Base-by-base conservation (phyloP, 78 protist genomes). In the Pirum gemmata region DNA sequence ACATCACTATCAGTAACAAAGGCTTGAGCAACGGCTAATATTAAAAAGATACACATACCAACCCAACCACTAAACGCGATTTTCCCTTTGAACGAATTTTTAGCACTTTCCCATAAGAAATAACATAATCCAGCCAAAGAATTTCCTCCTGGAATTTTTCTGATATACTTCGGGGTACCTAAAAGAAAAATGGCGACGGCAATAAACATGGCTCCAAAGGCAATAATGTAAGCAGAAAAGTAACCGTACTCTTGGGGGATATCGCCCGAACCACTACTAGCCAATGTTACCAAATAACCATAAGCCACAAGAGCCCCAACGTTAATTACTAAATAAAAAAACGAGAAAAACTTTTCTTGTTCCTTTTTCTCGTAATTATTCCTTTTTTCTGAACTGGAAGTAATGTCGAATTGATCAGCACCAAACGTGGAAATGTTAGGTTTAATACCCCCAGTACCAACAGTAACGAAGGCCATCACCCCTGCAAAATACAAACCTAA, bases 371-470 rank as follows among this genome's bases (percentile, higher is more conserved):
- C 41, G 67, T 51, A 51, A n/a, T n/a, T n/a, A n/a, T n/a, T n/a
- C n/a, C n/a, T n/a, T n/a, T n/a, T n/a, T n/a, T n/a, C n/a, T n/a
- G n/a, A n/a, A 51, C 31, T 5, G 13, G 5, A 5, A 8, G 8
- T 18, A 38, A 26, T 25, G 21, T 72, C 61, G 0, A 67, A 73
- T 78, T 86, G 89, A 38, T 86, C 89, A 18, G 78, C 89, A 13
- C 80, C 89, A 2, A 86, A 73, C 33, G 18, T 26, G 35, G 18
- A 33, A 35, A 86, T 31, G n/a, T 86, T 86, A 0, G 89, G 40
- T 79, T 86, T 86, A 25, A 86, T 86, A 27, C 89, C 73, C 8
- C 89, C 89, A 27, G 89, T 72, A 27, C 89, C 89, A 2, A 86
- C 38, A 76, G 80, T 78, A 72, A 72, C 36, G 0, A 41, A 18